phyloP scores from a whole-genome alignment of 75 land plant genomes.

The Sequoiadendron giganteum region DNA sequence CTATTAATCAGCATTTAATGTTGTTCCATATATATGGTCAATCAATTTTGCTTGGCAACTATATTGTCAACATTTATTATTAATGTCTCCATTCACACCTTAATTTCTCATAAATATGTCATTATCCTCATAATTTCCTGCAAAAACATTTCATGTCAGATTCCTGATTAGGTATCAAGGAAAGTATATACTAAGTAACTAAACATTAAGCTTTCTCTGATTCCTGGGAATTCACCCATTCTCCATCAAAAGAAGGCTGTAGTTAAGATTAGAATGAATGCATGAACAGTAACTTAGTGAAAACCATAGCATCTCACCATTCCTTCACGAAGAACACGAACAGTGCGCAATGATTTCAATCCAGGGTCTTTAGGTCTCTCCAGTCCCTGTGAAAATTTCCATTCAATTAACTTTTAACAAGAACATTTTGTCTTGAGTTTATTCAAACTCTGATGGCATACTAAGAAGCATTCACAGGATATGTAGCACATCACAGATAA shows the following conservation, averaged over 20 bases:
- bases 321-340: slow-evolving; percentile 70
- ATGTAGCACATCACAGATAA: not conserved
- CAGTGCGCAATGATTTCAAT: slow-evolving; percentile 68
- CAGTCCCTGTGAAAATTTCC: slow-evolving; percentile 46
- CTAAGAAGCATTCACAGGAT: not conserved
- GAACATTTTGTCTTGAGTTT: not conserved
- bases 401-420: not conserved
- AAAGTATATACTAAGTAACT: not conserved
- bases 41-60: not conserved
- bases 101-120: not conserved
- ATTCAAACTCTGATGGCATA: not conserved
- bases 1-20: not conserved
- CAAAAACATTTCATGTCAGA: not conserved
- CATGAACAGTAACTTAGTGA: not conserved
- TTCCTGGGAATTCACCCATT: not conserved
- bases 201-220: not conserved
- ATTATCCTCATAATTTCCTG: not conserved
- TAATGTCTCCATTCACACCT: not conserved
- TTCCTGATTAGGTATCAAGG: not conserved
- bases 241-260: not conserved
- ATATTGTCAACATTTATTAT: not conserved
- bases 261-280: not conserved
- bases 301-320: slow-evolving; percentile 54
- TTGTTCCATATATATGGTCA: not conserved
- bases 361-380: slow-evolving; percentile 84